Conservation (phyloP, 805 yeast genomes). For the Wickerhamiella brachini region DNA sequence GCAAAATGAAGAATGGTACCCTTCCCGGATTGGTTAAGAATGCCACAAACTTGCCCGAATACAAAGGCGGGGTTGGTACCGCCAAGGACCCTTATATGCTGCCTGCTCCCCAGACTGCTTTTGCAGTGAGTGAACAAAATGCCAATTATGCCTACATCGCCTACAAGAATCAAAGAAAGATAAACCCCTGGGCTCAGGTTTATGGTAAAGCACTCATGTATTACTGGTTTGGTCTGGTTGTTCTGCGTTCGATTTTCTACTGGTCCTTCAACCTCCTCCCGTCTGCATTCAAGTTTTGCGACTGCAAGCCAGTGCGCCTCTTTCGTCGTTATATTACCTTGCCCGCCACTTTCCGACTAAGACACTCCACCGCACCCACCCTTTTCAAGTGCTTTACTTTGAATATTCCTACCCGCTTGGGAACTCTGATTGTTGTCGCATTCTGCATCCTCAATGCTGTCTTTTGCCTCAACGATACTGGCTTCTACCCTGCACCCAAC, state of each 20-base stretch:
- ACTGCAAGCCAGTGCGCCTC: not conserved
- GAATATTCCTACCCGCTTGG: conserved; percentile 28
- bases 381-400: conserved; percentile 5
- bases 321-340: conserved; percentile 10
- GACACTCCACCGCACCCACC: not conserved
- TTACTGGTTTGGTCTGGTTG: not conserved
- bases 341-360: conserved; percentile 10
- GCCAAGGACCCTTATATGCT: not conserved
- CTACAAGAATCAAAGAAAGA: not conserved
- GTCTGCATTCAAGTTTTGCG: not conserved
- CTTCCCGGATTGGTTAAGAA: not conserved
- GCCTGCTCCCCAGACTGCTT: not conserved
- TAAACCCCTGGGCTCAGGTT: not conserved
- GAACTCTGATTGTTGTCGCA: conserved; percentile 25
- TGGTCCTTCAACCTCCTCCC: conserved; percentile 1
- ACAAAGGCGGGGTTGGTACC: not conserved
- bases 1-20: not conserved
- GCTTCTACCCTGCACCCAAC: not conserved
- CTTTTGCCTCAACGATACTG: conserved; percentile 15
- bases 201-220: not conserved
- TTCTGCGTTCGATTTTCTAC: not conserved
- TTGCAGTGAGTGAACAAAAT: not conserved
- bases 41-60: not conserved
- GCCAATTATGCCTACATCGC: not conserved
- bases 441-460: conserved; percentile 24